A percentile compares a stretch with the other conserved stretches of the same genome.
These are phyloP conservation scores for Mycothermus thermophilus DNA, from an alignment of 495 filamentous ascomycete species.

Conservation along the genomic window DNA sequence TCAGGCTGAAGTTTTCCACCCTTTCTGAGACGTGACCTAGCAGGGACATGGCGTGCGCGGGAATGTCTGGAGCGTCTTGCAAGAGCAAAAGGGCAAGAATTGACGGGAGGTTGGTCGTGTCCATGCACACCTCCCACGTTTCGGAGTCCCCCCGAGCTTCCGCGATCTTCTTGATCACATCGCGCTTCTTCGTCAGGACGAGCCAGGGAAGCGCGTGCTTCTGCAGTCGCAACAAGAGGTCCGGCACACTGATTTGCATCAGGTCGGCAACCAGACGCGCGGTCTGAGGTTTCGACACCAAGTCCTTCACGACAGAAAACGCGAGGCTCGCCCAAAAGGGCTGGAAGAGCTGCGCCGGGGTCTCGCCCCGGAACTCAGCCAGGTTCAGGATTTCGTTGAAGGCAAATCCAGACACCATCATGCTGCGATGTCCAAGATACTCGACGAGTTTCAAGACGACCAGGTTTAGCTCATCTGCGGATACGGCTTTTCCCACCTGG, in stretches of 20 bases:
- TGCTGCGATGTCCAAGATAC: conserved; percentile 73
- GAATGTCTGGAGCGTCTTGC: conserved; percentile 53
- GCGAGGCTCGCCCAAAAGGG: conserved; percentile 82
- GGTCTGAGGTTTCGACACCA: conserved; percentile 66
- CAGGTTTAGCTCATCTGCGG: conserved; percentile 69
- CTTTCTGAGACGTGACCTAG: conserved; percentile 51
- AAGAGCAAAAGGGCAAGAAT: conserved; percentile 68
- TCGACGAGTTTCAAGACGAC: conserved; percentile 70
- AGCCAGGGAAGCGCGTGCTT: conserved; percentile 71
- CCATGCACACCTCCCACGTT: conserved; percentile 27
- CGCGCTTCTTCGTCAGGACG: conserved; percentile 59
- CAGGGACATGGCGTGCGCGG: conserved; percentile 52
- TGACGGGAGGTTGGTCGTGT: conserved; percentile 55
- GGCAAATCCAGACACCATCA: conserved; percentile 61
- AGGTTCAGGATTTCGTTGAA: conserved; percentile 59
- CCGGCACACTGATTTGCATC: conserved; percentile 52
- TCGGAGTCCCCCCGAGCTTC: conserved; percentile 47
- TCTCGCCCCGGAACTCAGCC: conserved; percentile 45
- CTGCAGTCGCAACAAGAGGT: conserved; percentile 68
- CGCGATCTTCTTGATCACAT: conserved; percentile 69
- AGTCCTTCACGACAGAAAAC: conserved; percentile 62
- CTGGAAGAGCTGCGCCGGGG: conserved; percentile 52
- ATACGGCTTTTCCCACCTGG: conserved; percentile 49
- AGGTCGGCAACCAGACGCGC: conserved; percentile 68
- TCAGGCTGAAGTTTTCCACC: conserved; percentile 51